phyloP scores from a whole-genome alignment of 2,329 filamentous ascomycete species.

The Rhexocercosporidium sp. region DNA sequence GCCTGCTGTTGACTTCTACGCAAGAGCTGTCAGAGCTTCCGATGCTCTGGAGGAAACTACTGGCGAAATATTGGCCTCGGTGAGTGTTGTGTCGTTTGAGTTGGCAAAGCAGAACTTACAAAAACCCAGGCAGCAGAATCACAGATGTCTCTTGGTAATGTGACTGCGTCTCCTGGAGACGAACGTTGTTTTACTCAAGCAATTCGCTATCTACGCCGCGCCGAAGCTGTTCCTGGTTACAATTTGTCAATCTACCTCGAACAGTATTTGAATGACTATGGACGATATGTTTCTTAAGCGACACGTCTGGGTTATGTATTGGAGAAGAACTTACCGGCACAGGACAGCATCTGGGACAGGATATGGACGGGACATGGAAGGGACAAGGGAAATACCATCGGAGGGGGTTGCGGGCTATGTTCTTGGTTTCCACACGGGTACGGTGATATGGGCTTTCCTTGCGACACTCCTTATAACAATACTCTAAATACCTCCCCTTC shows the following conservation, averaged over 20 bases:
- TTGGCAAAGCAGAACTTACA: neutral
- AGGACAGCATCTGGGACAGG: slow-evolving; percentile 6
- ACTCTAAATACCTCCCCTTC: neutral
- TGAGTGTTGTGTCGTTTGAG: slow-evolving; percentile 38
- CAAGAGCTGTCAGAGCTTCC: slow-evolving; percentile 51
- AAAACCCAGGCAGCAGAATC: slow-evolving; percentile 53
- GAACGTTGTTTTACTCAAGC: slow-evolving; percentile 52
- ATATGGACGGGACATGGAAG: neutral
- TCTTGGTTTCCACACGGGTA: neutral
- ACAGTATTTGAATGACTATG: slow-evolving; percentile 54
- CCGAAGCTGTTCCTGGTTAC: slow-evolving; percentile 49
- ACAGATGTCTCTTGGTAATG: slow-evolving; percentile 57
- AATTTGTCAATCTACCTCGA: slow-evolving; percentile 51
- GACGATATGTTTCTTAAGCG: slow-evolving; percentile 40
- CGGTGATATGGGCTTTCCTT: neutral
- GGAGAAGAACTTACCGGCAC: neutral
- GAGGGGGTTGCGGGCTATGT: neutral
- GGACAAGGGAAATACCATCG: slow-evolving; percentile 10
- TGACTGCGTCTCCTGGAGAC: slow-evolving; percentile 50
- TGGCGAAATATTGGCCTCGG: slow-evolving; percentile 51
- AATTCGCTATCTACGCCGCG: slow-evolving; percentile 50
- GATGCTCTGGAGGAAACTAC: slow-evolving; percentile 44
- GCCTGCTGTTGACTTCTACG: slow-evolving; percentile 57
- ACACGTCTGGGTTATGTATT: neutral
- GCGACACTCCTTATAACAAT: neutral